phyloP scores from a whole-genome alignment of 2,329 filamentous ascomycete species.

The Aspergillus clavatus region DNA sequence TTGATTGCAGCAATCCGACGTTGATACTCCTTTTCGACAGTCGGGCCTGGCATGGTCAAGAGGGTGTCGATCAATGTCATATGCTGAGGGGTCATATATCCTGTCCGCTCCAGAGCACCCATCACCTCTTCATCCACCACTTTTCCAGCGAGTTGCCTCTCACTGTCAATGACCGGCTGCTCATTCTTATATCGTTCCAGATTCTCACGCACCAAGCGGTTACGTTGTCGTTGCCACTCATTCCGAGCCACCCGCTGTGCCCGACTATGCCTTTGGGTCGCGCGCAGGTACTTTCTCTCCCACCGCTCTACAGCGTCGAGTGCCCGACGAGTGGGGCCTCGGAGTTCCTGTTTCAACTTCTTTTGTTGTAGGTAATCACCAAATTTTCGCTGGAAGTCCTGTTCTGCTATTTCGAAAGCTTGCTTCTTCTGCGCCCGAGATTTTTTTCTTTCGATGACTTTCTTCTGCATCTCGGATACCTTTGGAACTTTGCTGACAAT shows the following conservation, averaged over 20 bases:
- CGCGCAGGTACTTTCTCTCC: constrained; percentile 13
- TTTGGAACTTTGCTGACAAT: constrained; percentile 11
- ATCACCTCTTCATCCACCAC: constrained; percentile 22
- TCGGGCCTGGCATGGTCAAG: constrained; percentile 21
- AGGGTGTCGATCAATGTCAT: constrained; percentile 23
- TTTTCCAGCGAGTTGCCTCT: constrained; percentile 22
- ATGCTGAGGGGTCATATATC: constrained; percentile 21
- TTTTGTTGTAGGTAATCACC: constrained; percentile 4
- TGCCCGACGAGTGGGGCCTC: not conserved
- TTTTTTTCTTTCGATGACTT: constrained; percentile 10
- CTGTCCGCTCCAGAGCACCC: constrained; percentile 16
- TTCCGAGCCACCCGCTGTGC: constrained; percentile 14
- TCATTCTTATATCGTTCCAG: constrained; percentile 25
- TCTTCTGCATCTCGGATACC: constrained; percentile 10
- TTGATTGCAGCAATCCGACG: constrained; percentile 23
- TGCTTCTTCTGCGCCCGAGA: constrained; percentile 15
- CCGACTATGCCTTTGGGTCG: constrained; percentile 11
- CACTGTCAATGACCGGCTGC: constrained; percentile 24
- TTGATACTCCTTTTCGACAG: constrained; percentile 21
- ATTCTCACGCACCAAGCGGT: constrained; percentile 21
- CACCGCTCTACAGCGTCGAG: constrained; percentile 2
- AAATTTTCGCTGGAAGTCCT: constrained; percentile 9
- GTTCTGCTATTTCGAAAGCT: constrained; percentile 14
- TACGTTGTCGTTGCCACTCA: constrained; percentile 17
- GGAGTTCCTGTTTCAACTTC: constrained; percentile 1